Conservation (phyloP, 164 flowering plant genomes). For the Echeveria elegans region DNA sequence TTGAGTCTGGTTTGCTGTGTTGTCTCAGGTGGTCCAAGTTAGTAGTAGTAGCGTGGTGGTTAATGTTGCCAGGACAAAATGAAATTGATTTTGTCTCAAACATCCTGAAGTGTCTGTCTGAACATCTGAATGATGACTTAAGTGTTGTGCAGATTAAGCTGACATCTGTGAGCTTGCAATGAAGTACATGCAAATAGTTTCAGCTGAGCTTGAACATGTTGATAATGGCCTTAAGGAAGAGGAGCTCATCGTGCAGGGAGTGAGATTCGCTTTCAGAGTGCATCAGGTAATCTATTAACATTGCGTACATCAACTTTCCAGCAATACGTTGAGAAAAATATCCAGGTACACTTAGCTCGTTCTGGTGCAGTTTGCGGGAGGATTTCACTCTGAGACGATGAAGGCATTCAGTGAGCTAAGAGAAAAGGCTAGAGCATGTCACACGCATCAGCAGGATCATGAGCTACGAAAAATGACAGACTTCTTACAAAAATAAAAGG, state of each 20-base stretch:
- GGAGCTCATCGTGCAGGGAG: constrained; percentile 83
- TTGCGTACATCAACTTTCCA: background rate
- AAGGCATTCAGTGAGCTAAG: constrained; percentile 83
- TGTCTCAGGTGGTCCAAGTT: background rate
- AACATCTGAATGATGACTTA: background rate
- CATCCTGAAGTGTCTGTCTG: background rate
- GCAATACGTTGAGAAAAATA: too few species aligned
- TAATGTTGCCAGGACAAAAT: background rate
- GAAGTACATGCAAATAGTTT: constrained; percentile 86
- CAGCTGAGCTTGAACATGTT: constrained; percentile 73
- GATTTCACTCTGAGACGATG: constrained; percentile 94
- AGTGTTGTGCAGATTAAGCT: constrained; percentile 63
- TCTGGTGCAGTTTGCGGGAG: constrained; percentile 55
- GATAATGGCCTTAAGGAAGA: constrained; percentile 73
- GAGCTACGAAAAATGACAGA: too few species aligned
- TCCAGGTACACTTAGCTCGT: too few species aligned
- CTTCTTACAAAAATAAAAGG: too few species aligned
- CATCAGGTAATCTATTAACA: constrained; percentile 61
- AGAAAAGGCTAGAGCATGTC: constrained; percentile 65
- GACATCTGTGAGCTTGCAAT: constrained; percentile 81
- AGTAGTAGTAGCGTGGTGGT: background rate
- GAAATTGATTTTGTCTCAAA: background rate
- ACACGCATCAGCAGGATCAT: constrained; percentile 30
- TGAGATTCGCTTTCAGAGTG: constrained; percentile 88
- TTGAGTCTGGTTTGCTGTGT: background rate